Percentiles rank a stretch among this genome's conserved stretches.
Conservation (phyloP, 768 basidiomycete genomes). For the Grammothele lineata region DNA sequence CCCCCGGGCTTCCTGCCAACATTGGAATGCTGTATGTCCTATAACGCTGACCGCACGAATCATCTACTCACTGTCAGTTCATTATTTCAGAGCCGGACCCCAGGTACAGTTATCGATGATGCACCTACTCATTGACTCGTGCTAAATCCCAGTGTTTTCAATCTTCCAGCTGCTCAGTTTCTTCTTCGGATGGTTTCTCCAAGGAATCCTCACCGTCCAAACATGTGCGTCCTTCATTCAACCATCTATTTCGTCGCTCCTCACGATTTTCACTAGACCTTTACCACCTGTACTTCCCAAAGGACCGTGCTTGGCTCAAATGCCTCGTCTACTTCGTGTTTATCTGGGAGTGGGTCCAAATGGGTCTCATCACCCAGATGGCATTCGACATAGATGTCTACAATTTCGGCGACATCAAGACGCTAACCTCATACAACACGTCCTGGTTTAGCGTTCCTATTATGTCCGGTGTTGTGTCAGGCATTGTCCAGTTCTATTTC, state of each 20-base stretch:
- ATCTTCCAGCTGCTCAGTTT: slow-evolving; percentile 1
- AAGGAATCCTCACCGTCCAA: neutral
- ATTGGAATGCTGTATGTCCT: too few species aligned
- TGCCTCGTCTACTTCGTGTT: slow-evolving; percentile 3
- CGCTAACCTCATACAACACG: neutral
- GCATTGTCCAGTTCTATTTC: slow-evolving; percentile 7
- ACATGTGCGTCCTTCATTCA: neutral
- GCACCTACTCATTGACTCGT: too few species aligned
- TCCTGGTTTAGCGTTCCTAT: slow-evolving; percentile 1
- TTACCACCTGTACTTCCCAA: slow-evolving; percentile 1
- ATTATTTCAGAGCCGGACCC: too few species aligned
- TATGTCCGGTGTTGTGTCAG: neutral
- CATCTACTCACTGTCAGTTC: too few species aligned
- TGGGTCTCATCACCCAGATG: neutral
- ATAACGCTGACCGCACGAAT: too few species aligned
- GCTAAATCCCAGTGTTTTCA: too few species aligned
- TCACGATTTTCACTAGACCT: slow-evolving; percentile 1
- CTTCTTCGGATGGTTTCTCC: slow-evolving; percentile 3
- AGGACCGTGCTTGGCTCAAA: neutral
- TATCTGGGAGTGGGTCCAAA: slow-evolving; percentile 5
- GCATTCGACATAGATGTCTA: slow-evolving; percentile 1
- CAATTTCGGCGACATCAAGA: neutral
- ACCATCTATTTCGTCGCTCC: too few species aligned
- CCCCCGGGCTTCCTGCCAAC: too few species aligned
- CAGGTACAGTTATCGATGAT: too few species aligned